Conservation (phyloP, 2,329 filamentous ascomycete genomes). For the Xenoacremonium recifei region DNA sequence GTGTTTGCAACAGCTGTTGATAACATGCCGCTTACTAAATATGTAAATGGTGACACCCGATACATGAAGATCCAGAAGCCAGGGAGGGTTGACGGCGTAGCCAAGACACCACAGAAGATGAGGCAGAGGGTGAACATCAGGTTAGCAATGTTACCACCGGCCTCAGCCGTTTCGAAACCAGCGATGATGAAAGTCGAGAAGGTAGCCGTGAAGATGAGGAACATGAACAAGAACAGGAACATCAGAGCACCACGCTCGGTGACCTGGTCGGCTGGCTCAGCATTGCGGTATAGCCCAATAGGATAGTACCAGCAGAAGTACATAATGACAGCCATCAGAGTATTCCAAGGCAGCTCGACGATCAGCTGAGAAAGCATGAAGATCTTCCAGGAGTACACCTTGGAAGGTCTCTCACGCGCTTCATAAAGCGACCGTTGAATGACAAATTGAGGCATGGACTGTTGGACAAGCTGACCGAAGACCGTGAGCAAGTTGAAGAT, state of each 20-base stretch:
- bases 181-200: conserved; percentile 78
- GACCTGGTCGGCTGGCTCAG: conserved; percentile 57
- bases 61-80: conserved; percentile 54
- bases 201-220: conserved; percentile 78
- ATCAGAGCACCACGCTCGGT: conserved; percentile 72
- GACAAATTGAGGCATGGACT: conserved; percentile 85
- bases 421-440: conserved; percentile 80
- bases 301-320: conserved; percentile 86
- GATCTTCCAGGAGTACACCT: conserved; percentile 81
- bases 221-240: conserved; percentile 73
- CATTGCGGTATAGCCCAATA: conserved; percentile 73
- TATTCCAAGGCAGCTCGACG: conserved; percentile 84
- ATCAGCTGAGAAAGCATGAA: conserved; percentile 83
- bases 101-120: conserved; percentile 29
- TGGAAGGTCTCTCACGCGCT: conserved; percentile 79
- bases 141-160: conserved; percentile 65
- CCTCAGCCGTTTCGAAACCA: conserved; percentile 63
- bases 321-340: conserved; percentile 72
- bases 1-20: conserved; percentile 68
- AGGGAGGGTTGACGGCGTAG: conserved; percentile 48
- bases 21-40: conserved; percentile 73
- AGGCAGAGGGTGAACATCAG: conserved; percentile 63
- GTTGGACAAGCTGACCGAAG: conserved; percentile 76
- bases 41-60: conserved; percentile 78
- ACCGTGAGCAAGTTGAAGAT: conserved; percentile 83